These are phyloP conservation scores for Fusarium subglutinans DNA, from an alignment of 2,329 filamentous ascomycete species.

Conservation along the genomic window DNA sequence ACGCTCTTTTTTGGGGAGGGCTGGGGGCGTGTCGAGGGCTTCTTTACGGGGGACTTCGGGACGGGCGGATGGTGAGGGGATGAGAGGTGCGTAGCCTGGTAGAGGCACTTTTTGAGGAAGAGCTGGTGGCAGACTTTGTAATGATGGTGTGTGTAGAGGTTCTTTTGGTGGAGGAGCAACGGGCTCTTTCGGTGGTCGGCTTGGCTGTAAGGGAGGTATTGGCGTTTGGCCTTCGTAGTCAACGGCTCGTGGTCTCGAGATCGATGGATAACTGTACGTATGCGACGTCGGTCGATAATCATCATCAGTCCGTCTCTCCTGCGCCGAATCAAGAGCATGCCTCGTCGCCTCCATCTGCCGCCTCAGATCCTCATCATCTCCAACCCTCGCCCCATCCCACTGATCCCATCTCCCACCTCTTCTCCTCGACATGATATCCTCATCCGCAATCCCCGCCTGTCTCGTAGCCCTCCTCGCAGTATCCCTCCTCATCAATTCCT, in stretches of 20 bases:
- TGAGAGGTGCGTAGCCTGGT: conserved; percentile 34
- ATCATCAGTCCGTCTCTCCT: conserved; percentile 38
- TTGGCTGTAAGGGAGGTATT: conserved; percentile 44
- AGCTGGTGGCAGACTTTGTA: conserved; percentile 27
- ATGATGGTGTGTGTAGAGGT: conserved; percentile 10
- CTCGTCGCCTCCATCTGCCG: conserved; percentile 64
- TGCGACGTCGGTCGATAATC: conserved; percentile 42
- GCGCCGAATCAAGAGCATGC: conserved; percentile 54
- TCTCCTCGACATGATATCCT: conserved; percentile 66
- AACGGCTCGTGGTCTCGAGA: conserved; percentile 61
- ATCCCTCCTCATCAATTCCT: conserved; percentile 75
- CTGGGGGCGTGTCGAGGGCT: conserved; percentile 33
- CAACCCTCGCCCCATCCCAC: conserved; percentile 43
- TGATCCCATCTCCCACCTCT: conserved; percentile 56
- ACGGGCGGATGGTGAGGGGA: conserved; percentile 28
- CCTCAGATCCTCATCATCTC: conserved; percentile 57
- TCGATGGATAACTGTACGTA: conserved; percentile 66
- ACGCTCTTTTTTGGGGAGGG: conserved; percentile 60
- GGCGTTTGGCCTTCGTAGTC: conserved; percentile 50
- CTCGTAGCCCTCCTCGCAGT: conserved; percentile 66
- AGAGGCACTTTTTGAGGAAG: conserved; percentile 46
- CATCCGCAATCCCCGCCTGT: conserved; percentile 64
- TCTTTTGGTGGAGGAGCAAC: conserved; percentile 38
- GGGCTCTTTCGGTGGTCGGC: conserved; percentile 46
- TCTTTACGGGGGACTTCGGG: conserved; percentile 46